Conservation (phyloP, 768 basidiomycete genomes). For the Suillus subluteus region DNA sequence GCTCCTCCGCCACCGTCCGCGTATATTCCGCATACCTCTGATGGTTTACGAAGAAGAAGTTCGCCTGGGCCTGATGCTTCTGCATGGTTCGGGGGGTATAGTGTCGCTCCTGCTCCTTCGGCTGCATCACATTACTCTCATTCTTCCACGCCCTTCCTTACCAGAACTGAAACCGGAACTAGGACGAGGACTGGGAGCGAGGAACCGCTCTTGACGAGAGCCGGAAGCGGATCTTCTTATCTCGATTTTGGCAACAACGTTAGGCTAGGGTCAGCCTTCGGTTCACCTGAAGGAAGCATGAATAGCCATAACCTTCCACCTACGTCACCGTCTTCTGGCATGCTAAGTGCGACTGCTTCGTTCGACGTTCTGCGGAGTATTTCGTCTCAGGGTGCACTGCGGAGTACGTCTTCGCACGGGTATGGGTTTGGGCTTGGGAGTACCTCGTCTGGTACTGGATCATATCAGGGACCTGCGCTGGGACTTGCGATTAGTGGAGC, state of each 20-base stretch:
- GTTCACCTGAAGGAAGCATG: slow-evolving; percentile 28
- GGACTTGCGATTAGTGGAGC: slow-evolving; percentile 1
- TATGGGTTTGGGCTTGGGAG: slow-evolving; percentile 27
- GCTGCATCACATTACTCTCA: slow-evolving; percentile 29
- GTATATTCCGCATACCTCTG: slow-evolving; percentile 17
- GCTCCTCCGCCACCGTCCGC: slow-evolving; percentile 31
- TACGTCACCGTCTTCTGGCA: slow-evolving; percentile 16
- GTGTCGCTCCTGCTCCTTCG: slow-evolving; percentile 30
- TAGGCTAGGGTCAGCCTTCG: slow-evolving; percentile 34
- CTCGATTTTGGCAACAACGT: slow-evolving; percentile 15
- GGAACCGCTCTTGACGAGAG: slow-evolving; percentile 25
- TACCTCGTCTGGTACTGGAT: slow-evolving; percentile 23
- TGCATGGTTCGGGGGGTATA: slow-evolving; percentile 29
- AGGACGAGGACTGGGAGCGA: slow-evolving; percentile 35
- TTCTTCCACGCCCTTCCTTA: slow-evolving; percentile 21
- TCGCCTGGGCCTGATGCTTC: slow-evolving; percentile 34
- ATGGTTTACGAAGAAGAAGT: slow-evolving; percentile 20
- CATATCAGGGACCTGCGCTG: not conserved
- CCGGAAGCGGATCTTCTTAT: slow-evolving; percentile 9
- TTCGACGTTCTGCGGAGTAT: slow-evolving; percentile 32
- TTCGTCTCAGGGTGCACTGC: slow-evolving; percentile 35
- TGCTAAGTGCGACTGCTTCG: slow-evolving; percentile 30
- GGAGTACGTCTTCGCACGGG: slow-evolving; percentile 23
- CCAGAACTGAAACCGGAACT: slow-evolving; percentile 29
- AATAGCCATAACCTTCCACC: slow-evolving; percentile 20